Evolutionary conservation across 768 basidiomycete genomes (phyloP), one percentile per base, ranked within the genome.

Genomic region (Boletus rufocinnamomeus): DNA sequence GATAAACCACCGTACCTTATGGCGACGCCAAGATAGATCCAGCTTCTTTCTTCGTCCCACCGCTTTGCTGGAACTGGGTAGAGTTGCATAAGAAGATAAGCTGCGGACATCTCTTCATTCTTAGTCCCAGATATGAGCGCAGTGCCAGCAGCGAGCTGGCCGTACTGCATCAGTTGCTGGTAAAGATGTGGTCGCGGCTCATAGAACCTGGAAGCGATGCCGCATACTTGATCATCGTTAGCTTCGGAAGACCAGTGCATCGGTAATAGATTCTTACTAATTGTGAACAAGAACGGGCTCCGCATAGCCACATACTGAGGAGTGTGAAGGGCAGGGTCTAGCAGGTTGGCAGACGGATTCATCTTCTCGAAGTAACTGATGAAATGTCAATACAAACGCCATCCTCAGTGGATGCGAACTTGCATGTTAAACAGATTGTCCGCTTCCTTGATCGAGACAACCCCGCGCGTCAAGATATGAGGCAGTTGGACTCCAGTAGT

Each of bases 241-340:
- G 52, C 40, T 53, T 43, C 48, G 4, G 34, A 49, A 46, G 14
- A 25, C 13, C 27, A 23, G 5, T n/a, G 14, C n/a, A 55, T 46
- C 27, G 27, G 32, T 17, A 46, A 41, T 21, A n/a, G 17, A 47
- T 62, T 84, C 86, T 82, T 65, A 93, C 91, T 84, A 57, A 93
- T 91, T 34, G 95, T 95, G 74, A 96, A 94, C 38, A 98, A 72
- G 77, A 96, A 96, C 3, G 94, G 92, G 65, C 89, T 92, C 23
- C 95, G 84, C 72, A 86, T 85, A 62, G 86, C 88, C 2, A 91
- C 90, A 62, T 80, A 82, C 53, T 88, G 87, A 6, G 93, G 88
- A 0, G 92, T 94, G 69, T 98, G 95, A 23, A 96, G 80, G 34
- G 82, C 80, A 11, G 89, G 87, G 63, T 95, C 94, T 23, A 96